These are phyloP conservation scores for Lachancea mirantina DNA, from an alignment of 805 yeast species.

Conservation along the genomic window DNA sequence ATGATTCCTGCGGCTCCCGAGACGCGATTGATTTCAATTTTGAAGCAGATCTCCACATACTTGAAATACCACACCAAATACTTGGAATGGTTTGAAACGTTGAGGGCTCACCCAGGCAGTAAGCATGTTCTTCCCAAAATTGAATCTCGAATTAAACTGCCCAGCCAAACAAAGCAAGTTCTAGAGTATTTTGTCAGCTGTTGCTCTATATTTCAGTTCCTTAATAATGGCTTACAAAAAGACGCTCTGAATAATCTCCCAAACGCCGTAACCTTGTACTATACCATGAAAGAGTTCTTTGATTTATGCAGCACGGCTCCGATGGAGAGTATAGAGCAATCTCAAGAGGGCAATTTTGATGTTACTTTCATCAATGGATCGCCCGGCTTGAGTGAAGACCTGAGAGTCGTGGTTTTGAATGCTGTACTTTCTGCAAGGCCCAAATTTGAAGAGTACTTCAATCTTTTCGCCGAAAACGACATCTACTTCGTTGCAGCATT, in stretches of 20 bases:
- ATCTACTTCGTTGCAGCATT: conserved; percentile 6
- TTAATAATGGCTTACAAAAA: conserved; percentile 2
- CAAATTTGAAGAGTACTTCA: conserved; percentile 6
- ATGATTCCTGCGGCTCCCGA: conserved; percentile 6
- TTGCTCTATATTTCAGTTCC: conserved; percentile 3
- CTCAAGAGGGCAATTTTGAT: conserved; percentile 1
- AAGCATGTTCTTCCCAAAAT: conserved; percentile 3
- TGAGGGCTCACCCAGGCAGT: neutral
- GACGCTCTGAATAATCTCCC: conserved; percentile 1
- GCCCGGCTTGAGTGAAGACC: conserved; percentile 1
- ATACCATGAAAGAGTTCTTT: conserved; percentile 4
- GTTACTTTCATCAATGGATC: conserved; percentile 8
- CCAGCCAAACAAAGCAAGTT: conserved; percentile 1
- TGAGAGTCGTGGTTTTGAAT: conserved; percentile 6
- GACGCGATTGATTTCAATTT: conserved; percentile 4
- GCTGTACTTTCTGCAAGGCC: conserved; percentile 5
- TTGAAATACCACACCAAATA: conserved; percentile 3
- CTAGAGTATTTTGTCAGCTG: conserved; percentile 8
- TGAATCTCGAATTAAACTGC: neutral
- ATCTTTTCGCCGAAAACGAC: conserved; percentile 2
- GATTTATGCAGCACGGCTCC: conserved; percentile 1
- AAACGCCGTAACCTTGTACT: conserved; percentile 3
- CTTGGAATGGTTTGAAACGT: neutral
- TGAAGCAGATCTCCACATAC: conserved; percentile 6
- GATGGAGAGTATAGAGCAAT: neutral